Evolutionary conservation across 1,139 yeast species (phyloP).

Genomic region (Kodamaea alishanica): DNA sequence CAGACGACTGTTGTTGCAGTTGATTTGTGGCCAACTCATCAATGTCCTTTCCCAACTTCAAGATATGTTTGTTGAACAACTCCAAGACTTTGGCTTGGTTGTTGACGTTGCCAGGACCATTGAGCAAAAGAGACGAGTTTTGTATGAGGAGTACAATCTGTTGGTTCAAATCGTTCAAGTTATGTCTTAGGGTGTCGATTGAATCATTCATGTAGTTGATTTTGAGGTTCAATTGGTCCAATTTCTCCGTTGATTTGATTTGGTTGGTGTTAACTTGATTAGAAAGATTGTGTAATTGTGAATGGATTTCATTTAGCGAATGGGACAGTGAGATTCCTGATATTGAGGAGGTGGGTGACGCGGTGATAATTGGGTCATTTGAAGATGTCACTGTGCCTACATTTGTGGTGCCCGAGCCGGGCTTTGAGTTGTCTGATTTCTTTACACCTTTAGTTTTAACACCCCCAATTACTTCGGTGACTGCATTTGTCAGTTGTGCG

Average conservation of each 20-base stretch:
- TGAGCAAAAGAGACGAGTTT: constrained; percentile 6
- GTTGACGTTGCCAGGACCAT: background rate
- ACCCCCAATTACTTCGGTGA: no score
- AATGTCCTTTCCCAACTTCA: constrained; percentile 24
- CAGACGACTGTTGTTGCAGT: background rate
- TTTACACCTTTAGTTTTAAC: no score
- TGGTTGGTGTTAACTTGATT: constrained; percentile 20
- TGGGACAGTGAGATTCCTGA: background rate
- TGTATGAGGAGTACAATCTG: constrained; percentile 13
- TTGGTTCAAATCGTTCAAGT: constrained; percentile 12
- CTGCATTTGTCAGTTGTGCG: no score
- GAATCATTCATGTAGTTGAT: constrained; percentile 26
- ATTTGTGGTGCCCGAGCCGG: background rate
- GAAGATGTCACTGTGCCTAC: constrained; percentile 1
- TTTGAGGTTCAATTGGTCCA: constrained; percentile 24
- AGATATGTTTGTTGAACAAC: constrained; percentile 22
- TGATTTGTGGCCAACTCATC: constrained; percentile 16
- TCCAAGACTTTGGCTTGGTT: constrained; percentile 16
- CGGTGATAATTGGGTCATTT: background rate
- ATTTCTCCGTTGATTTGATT: constrained; percentile 19
- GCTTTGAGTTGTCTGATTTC: background rate
- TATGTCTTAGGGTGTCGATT: constrained; percentile 15
- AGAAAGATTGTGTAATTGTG: constrained; percentile 15
- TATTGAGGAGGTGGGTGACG: background rate
- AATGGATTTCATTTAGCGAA: constrained; percentile 8